Evolutionary conservation across 148 eudicot genomes (phyloP), one percentile per base, ranked within the genome.

Genomic region (Fagopyrum tataricum): DNA sequence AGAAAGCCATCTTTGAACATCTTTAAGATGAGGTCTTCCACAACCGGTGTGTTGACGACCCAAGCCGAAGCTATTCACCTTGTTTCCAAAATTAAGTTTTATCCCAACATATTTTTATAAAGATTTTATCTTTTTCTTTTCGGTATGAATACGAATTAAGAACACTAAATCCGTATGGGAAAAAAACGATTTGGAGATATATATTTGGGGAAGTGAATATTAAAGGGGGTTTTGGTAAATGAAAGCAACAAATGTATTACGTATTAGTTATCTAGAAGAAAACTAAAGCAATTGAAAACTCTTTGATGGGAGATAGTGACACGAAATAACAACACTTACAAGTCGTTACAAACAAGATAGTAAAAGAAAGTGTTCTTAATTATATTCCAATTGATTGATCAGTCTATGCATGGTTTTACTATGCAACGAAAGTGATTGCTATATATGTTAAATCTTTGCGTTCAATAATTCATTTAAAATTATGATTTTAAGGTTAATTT

Each of bases 251-350:
- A 31, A 6, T 7, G 17, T n/a, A 58, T 23, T 23, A 6, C 6
- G 17, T n/a, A 58, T 23, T 23, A 31, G 64, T 23, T 58, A 14
- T 13, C 11, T 58, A 12, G 21, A n/a, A 2, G 24, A 21, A 23
- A 58, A 58, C 21, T 47, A 75, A 43, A 78, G 84, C 74, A 70
- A 69, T 61, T 61, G 40, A 31, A 7, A 58, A 61, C 67, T 61
- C 67, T 61, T 61, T 61, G 67, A 41, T 61, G 67, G 67, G n/a
- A 61, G 67, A 61, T 17, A 61, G 41, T 24, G 67, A 61, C 67
- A 61, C 67, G 41, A 61, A 61, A 58, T 37, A 31, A 58, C 39
- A 58, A 37, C 64, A 31, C 15, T 12, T 26, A 61, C 67, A 61
- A 61, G 67, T 61, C 67, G 40, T 61, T 61, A 61, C 67, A 61